phyloP scores from a whole-genome alignment of 768 basidiomycete genomes.

The Pisolithus orientalis region DNA sequence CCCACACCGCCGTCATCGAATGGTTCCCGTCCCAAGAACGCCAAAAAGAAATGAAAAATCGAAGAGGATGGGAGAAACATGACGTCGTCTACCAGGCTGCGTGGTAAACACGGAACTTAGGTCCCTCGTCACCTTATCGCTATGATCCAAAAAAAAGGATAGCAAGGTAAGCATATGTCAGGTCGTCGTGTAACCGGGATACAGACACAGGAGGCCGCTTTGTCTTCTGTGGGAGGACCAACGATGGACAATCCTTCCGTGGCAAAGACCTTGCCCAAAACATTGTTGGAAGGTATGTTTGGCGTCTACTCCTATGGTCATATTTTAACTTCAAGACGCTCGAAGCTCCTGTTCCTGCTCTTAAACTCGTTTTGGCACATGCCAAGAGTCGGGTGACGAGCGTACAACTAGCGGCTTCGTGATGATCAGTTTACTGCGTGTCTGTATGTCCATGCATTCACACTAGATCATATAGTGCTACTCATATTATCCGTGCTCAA shows the following conservation, averaged over 20 bases:
- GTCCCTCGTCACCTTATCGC: conserved; percentile 44
- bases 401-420: conserved; percentile 62
- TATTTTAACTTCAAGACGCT: conserved; percentile 2
- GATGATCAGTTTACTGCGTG: conserved; percentile 44
- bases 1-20: conserved; percentile 43
- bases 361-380: conserved; percentile 42
- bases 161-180: conserved; percentile 37
- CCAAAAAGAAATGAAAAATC: conserved; percentile 46
- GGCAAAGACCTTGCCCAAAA: conserved; percentile 43
- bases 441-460: background rate
- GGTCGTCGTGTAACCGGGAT: background rate
- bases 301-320: conserved; percentile 15
- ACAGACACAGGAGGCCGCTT: conserved; percentile 60
- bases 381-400: conserved; percentile 54
- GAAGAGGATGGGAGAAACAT: conserved; percentile 72
- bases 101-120: conserved; percentile 50
- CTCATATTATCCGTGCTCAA: conserved; percentile 54
- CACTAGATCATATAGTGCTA: conserved; percentile 36
- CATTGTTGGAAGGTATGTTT: conserved; percentile 34
- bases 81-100: conserved; percentile 33
- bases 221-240: conserved; percentile 60
- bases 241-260: conserved; percentile 55
- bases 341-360: conserved; percentile 9
- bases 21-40: conserved; percentile 61
- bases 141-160: conserved; percentile 45